phyloP scores from a whole-genome alignment of 768 basidiomycete genomes.

The Terana coerulea region DNA sequence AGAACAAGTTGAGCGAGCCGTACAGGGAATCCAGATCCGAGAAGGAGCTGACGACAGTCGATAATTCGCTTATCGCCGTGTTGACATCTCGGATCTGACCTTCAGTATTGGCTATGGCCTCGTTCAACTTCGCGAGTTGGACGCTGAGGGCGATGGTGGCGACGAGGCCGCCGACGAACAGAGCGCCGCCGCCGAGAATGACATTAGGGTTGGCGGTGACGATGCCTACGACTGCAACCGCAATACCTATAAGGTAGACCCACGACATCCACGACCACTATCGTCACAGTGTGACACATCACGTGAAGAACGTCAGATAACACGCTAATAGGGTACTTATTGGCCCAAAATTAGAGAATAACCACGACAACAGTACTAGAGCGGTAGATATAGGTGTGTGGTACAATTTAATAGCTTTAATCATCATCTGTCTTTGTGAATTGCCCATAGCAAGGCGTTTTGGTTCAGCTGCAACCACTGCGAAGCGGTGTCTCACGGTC shows the following conservation, averaged over 20 bases:
- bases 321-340: too few relatives aligned
- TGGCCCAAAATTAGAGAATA: too few relatives aligned
- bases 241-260: neutral
- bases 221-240: neutral
- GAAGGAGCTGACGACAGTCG: neutral
- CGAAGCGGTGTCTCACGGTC: too few relatives aligned
- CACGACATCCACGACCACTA: too few relatives aligned
- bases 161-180: neutral
- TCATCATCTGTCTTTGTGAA: too few relatives aligned
- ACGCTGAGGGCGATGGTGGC: neutral
- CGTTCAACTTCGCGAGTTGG: neutral
- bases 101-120: neutral
- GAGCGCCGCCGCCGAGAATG: neutral
- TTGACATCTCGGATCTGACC: neutral
- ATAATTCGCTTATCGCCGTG: neutral
- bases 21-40: neutral
- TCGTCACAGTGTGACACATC: too few relatives aligned
- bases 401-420: too few relatives aligned
- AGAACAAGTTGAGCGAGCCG: neutral
- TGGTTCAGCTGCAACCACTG: too few relatives aligned
- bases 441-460: too few relatives aligned
- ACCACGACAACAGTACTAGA: too few relatives aligned
- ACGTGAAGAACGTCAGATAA: too few relatives aligned
- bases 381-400: too few relatives aligned
- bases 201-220: neutral